Conservation (phyloP, 352 stramenopile species). For the Pythium folliculosum region DNA sequence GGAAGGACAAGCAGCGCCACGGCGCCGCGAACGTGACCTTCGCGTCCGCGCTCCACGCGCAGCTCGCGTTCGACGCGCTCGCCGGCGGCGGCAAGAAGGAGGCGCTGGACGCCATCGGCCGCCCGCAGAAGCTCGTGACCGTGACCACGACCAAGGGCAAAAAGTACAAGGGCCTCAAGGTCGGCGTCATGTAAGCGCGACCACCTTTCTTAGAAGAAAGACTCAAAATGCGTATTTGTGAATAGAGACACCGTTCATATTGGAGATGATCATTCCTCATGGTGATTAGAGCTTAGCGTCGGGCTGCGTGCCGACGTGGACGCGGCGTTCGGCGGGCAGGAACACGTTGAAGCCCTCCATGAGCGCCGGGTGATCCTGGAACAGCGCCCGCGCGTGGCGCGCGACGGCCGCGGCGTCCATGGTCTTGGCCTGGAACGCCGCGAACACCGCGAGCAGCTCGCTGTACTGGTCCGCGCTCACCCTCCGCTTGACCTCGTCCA, state of each 20-base stretch:
- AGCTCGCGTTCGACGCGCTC: conserved; percentile 63
- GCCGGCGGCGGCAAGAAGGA: conserved; percentile 22
- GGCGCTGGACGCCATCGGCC: conserved; percentile 63
- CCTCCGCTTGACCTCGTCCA: background rate
- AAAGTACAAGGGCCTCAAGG: conserved; percentile 65
- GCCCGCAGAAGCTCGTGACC: conserved; percentile 67
- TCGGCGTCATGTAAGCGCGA: conserved; percentile 39
- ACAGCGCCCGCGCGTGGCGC: background rate
- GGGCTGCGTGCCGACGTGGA: background rate
- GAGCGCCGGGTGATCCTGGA: background rate
- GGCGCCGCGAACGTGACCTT: conserved; percentile 78
- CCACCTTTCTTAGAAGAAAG: no score
- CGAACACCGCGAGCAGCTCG: background rate
- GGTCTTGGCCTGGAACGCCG: background rate
- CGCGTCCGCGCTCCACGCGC: conserved; percentile 55
- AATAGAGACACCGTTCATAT: conserved; percentile 4
- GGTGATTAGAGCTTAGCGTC: background rate
- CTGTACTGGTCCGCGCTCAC: background rate
- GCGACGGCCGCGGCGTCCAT: background rate
- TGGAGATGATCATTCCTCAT: no score
- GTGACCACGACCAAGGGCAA: conserved; percentile 62
- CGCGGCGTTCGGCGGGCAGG: background rate
- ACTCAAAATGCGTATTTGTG: background rate
- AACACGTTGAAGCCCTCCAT: background rate
- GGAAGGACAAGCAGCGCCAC: conserved; percentile 61